phyloP scores from a whole-genome alignment of 164 flowering plant species.

The Sextonia rubra region DNA sequence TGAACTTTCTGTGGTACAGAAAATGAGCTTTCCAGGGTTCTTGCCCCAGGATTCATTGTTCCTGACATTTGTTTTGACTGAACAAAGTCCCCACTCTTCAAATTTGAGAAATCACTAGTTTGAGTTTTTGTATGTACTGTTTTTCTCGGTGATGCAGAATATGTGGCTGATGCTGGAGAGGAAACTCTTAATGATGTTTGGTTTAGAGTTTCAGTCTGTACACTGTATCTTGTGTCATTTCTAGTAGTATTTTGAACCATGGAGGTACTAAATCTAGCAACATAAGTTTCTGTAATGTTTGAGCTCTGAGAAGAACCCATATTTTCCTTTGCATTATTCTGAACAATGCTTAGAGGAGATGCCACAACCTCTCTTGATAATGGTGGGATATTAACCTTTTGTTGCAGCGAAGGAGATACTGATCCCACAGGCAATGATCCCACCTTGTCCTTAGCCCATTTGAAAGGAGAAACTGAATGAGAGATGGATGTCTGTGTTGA shows the following conservation, averaged over 20 bases:
- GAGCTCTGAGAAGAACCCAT: slow-evolving; percentile 19
- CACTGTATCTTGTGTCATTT: slow-evolving; percentile 16
- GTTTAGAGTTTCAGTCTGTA: slow-evolving; percentile 20
- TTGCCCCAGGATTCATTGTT: slow-evolving; percentile 20
- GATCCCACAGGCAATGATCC: slow-evolving; percentile 17
- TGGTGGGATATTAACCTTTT: slow-evolving; percentile 7
- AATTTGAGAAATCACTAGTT: slow-evolving; percentile 15
- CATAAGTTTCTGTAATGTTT: slow-evolving; percentile 10
- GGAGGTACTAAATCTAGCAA: slow-evolving; percentile 14
- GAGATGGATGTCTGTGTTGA: slow-evolving; percentile 25
- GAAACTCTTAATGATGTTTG: slow-evolving; percentile 14
- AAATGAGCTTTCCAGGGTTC: slow-evolving; percentile 9
- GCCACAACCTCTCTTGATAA: slow-evolving; percentile 14
- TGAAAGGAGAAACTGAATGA: slow-evolving; percentile 27
- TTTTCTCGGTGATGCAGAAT: slow-evolving; percentile 15
- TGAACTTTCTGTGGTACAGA: slow-evolving; percentile 14
- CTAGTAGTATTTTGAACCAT: slow-evolving; percentile 10
- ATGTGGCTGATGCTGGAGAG: slow-evolving; percentile 12
- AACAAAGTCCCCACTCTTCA: slow-evolving; percentile 11
- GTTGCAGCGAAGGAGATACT: slow-evolving; percentile 24
- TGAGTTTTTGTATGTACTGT: slow-evolving; percentile 7
- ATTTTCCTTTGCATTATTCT: slow-evolving; percentile 15
- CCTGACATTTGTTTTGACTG: slow-evolving; percentile 17
- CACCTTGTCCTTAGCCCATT: slow-evolving; percentile 25
- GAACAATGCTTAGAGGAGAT: slow-evolving; percentile 15